These are phyloP conservation scores for Cryphonectria carpinicola DNA, from an alignment of 2,329 filamentous ascomycete genomes.

Conservation along the genomic window DNA sequence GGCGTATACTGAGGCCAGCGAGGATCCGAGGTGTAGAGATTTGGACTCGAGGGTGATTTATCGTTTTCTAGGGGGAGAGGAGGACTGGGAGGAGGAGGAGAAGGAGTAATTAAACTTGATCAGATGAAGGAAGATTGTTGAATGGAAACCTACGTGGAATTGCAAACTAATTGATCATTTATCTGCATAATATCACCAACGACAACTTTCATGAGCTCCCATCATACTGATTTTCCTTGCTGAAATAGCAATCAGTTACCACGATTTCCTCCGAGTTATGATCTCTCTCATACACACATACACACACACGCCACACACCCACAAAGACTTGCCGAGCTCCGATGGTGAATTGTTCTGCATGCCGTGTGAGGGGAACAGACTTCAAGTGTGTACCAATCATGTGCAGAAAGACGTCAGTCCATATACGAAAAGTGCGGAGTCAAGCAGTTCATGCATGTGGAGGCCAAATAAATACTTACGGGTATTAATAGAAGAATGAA, in stretches of 20 bases:
- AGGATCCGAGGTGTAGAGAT: constrained; percentile 54
- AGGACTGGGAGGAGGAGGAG: constrained; percentile 47
- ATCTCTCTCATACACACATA: too few relatives aligned
- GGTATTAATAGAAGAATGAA: too few relatives aligned
- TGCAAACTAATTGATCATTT: background rate
- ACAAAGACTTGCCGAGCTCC: background rate
- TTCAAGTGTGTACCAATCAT: background rate
- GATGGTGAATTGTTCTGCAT: background rate
- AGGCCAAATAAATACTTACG: background rate
- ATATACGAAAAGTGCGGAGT: background rate
- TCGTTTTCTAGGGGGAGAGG: constrained; percentile 56
- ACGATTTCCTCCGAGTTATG: too few relatives aligned
- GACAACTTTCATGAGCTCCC: too few relatives aligned
- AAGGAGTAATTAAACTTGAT: too few relatives aligned
- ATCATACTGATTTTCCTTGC: too few relatives aligned
- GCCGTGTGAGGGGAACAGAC: background rate
- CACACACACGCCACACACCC: too few relatives aligned
- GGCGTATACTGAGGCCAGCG: constrained; percentile 55
- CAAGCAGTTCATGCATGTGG: background rate
- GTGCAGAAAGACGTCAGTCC: background rate
- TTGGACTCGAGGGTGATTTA: constrained; percentile 62
- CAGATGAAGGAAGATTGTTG: background rate
- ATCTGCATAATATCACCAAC: background rate
- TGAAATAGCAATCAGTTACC: background rate
- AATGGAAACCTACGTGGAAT: background rate